Conservation (phyloP, 208 protist species). For the Leishmania braziliensis region DNA sequence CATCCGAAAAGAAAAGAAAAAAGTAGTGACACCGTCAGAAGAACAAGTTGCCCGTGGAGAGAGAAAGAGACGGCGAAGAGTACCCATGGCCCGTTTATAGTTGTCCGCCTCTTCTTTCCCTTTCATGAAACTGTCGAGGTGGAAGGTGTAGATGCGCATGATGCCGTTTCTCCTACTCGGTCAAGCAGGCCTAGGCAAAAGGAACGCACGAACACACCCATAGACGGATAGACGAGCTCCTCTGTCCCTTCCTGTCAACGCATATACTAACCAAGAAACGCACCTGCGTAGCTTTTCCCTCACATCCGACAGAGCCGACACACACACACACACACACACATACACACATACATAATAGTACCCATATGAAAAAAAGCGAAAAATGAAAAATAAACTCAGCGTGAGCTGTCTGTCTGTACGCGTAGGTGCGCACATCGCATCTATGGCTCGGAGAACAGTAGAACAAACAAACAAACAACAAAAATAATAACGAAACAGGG, state of each 20-base stretch:
- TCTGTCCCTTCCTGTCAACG: background rate
- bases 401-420: background rate
- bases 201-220: background rate
- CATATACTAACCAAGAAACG: background rate
- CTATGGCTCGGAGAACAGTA: background rate
- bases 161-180: background rate
- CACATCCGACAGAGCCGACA: background rate
- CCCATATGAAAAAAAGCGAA: slow-evolving; percentile 3
- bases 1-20: slow-evolving; percentile 19
- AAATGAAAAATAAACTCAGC: background rate
- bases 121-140: slow-evolving; percentile 11
- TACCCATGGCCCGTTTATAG: background rate
- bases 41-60: background rate
- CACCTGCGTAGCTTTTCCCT: background rate
- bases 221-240: background rate
- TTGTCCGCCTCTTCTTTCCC: background rate
- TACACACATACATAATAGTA: too few species aligned
- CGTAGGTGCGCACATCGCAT: background rate
- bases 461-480: background rate
- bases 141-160: background rate
- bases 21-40: background rate
- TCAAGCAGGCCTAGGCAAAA: background rate
- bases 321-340: background rate
- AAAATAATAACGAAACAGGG: background rate
- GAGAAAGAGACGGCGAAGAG: slow-evolving; percentile 1